phyloP scores from a whole-genome alignment of 1,139 yeast genomes.

The Yamadazyma songkhlaensis region DNA sequence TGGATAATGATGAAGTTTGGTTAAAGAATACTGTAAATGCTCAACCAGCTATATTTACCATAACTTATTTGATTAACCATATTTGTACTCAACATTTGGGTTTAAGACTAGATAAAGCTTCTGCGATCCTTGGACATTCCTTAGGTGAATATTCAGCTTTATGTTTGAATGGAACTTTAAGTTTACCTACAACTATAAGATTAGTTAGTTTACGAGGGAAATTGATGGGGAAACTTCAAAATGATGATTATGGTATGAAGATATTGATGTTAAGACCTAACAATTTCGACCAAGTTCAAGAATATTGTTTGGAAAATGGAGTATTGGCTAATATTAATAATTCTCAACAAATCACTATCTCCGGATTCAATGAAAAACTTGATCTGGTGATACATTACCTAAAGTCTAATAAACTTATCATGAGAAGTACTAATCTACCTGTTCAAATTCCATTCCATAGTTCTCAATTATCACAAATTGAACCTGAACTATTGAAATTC shows the following conservation, averaged over 20 bases:
- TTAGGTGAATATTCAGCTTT: constrained; percentile 58
- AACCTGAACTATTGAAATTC: constrained; percentile 21
- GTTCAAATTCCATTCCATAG: constrained; percentile 59
- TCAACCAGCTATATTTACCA: constrained; percentile 58
- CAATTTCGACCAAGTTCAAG: constrained; percentile 18
- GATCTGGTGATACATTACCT: constrained; percentile 17
- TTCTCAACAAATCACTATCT: constrained; percentile 38
- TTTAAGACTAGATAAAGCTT: constrained; percentile 20
- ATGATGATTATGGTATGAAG: constrained; percentile 31
- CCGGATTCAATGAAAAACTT: constrained; percentile 33
- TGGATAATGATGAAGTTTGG: constrained; percentile 18
- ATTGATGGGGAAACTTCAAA: constrained; percentile 42
- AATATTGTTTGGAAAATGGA: constrained; percentile 17
- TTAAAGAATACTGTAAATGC: constrained; percentile 47
- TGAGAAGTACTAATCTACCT: constrained; percentile 32
- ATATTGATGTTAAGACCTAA: constrained; percentile 29
- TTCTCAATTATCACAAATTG: constrained; percentile 34
- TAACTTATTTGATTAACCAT: constrained; percentile 38
- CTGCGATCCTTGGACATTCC: constrained; percentile 52
- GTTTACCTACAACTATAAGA: constrained; percentile 40
- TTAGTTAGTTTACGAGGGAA: constrained; percentile 51
- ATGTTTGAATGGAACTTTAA: constrained; percentile 37
- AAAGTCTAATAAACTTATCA: constrained; percentile 16
- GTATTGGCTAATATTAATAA: constrained; percentile 46
- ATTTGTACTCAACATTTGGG: constrained; percentile 24